These are phyloP conservation scores for Leccinum incarnatum DNA, from an alignment of 768 basidiomycete genomes.

Conservation along the genomic window DNA sequence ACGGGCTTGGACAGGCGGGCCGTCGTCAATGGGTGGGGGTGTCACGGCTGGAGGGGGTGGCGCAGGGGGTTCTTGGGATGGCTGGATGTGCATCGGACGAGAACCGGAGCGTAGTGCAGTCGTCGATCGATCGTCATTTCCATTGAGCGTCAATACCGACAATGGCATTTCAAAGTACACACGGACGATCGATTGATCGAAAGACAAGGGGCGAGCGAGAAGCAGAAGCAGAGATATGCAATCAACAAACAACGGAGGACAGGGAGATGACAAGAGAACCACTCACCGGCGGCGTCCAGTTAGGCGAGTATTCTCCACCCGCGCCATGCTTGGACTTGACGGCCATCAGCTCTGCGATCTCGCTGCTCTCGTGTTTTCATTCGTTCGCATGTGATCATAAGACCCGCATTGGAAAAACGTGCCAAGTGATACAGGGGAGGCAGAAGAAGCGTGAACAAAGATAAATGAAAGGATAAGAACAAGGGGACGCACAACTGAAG, in stretches of 20 bases:
- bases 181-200: neutral
- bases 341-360: constrained; percentile 82
- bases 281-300: constrained; percentile 65
- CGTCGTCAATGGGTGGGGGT: constrained; percentile 47
- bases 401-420: neutral
- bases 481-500: constrained; percentile 49
- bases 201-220: neutral
- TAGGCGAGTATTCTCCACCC: constrained; percentile 73
- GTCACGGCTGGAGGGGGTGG: constrained; percentile 40
- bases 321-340: constrained; percentile 80
- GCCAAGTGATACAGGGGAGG: neutral
- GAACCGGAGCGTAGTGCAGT: neutral
- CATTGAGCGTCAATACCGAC: neutral
- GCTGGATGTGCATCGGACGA: constrained; percentile 12
- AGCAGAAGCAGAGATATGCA: neutral
- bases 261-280: neutral
- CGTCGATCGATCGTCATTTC: neutral
- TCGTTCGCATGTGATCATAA: neutral
- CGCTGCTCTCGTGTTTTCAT: constrained; percentile 41
- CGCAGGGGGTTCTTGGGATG: constrained; percentile 34
- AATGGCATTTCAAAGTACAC: neutral
- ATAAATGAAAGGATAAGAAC: neutral
- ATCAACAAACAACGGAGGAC: neutral
- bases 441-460: neutral
- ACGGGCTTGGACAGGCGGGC: constrained; percentile 47